Base-by-base conservation (phyloP, 805 yeast species). In the Kuraishia cidri region DNA sequence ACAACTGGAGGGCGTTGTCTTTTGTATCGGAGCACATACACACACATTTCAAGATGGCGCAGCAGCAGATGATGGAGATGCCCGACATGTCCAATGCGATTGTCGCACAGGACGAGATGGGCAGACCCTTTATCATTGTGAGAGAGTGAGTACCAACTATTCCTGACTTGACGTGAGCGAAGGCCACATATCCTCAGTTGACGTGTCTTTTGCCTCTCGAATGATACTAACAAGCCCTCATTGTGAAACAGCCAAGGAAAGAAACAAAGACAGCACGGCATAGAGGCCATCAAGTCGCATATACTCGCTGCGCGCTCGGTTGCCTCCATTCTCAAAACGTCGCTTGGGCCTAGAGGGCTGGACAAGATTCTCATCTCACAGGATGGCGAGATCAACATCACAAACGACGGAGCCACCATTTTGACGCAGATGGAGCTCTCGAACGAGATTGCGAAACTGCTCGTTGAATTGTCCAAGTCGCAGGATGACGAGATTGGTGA, bases 401-500 rank as follows among this genome's bases (percentile, higher is more conserved):
- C 99, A 31, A 92, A 92, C 55, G 99, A 92, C 55, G 98, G 98
- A 46, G 98, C 97, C 29, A 94, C 99, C 9, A 94, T 92, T 48
- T 63, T 92, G 46, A 72, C 94, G 6, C 95, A 87, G 54, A 92
- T 92, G 96, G 95, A 92, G 56, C 69, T 92, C 42, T 95, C 87
- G 45, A 88, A 83, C 57, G 95, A 92, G 61, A 87, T 92, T 46
- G 99, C 98, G 44, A 92, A 92, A 60, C 67, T 92, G 39, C 65
- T 92, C 50, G 99, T 92, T 13, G 95, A 94, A 60, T 70, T 92
- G 43, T 82, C 96, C 20, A 83, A 75, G 56, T 84, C 95, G 18
- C 98, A 90, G 66, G 98, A 90, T 58, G 96, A 92, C 55, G 97
- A 90, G 62, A 86, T 90, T 54, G 98, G 98, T 36, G 98, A 90